Evolutionary conservation across 768 basidiomycete species (phyloP), one percentile per base, ranked within the genome.

Genomic region (Bullera alba): DNA sequence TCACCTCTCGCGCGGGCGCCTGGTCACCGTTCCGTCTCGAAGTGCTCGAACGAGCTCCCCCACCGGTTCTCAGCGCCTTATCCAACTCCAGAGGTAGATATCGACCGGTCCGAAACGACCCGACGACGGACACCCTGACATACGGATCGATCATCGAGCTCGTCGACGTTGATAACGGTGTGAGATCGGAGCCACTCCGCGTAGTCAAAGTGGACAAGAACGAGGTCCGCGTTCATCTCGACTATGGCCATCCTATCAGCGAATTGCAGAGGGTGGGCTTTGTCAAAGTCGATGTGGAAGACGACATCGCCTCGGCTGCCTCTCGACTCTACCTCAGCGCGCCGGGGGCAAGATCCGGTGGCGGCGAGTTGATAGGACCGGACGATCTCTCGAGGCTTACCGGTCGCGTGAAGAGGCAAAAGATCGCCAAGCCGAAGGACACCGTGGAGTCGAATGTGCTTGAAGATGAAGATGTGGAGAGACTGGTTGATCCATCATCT

Each of bases 211-310:
- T 96, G 25, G 89, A 92, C 72, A 91, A 91, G 65, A 86, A 86
- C 25, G 78, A 83, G 52, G 85, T 92, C 30, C 81, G 82, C n/a
- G 17, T 60, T 2, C 54, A 38, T 19, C 75, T 79, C n/a, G 87
- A 90, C 59, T 85, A 90, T 65, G 65, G 58, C 21, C 87, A 89
- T 4, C 91, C 89, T 35, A 86, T 96, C 56, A 90, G 87, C 64
- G 90, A 93, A 72, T 88, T 96, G 83, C 91, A 96, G 75, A 89
- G 92, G 76, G 86, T 96, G 54, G 91, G 90, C 1, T 76, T 96
- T 26, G 59, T 67, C 36, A 85, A 90, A 65, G 79, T 87, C 48
- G 81, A 87, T 47, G 85, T 87, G 80, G 52, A 87, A 84, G 50
- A 34, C 2, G 41, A 41, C 6, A 35, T 50, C 19, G 26, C 19